Base-by-base conservation (phyloP, 1,139 yeast genomes). In the Candida sanyaensis region DNA sequence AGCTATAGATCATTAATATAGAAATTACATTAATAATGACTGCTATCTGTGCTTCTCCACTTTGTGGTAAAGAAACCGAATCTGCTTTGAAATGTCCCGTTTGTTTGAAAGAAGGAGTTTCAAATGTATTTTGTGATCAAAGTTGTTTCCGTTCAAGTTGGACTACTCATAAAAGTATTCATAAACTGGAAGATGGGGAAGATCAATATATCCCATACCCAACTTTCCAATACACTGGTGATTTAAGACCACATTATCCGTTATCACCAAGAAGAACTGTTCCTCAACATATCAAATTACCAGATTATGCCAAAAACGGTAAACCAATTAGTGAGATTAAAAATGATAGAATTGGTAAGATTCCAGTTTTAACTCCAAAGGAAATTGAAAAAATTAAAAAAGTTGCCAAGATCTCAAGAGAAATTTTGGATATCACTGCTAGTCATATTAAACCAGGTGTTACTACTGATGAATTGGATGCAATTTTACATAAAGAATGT, bases 381-480 rank as follows among this genome's bases (percentile, higher is more conserved):
- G 92, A 87, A 50, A 81, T 89, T 57, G 86, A 77, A 53, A 85
- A 81, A 57, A 83, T 92, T 70, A 80, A 92, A 55, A 80, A 81
- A 55, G 93, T 88, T 10, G 84, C 88, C 52, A 75, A 75, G 47
- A 69, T 85, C n/a, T 95, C 92, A 10, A 80, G 99, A 62, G 97
- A 92, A 66, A 83, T 95, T 27, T 71, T 92, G 55, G 99, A 95
- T 65, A 73, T 78, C 8, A 96, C 95, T 6, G 99, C 96, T 4
- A 84, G 89, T 5, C 86, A 88, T 34, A 75, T 89, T 42, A 79
- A 74, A 56, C 96, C 96, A 0, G 99, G 99, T 36, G 73, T 90
- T 51, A 92, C 98, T 45, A 93, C 99, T 37, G 99, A 95, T 62
- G 96, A 88, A 64, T 73, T 95, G 49, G 99, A 95, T 65, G 84